Evolutionary conservation across 306 rosid species (phyloP).

Genomic region (Cicer cuneatum): DNA sequence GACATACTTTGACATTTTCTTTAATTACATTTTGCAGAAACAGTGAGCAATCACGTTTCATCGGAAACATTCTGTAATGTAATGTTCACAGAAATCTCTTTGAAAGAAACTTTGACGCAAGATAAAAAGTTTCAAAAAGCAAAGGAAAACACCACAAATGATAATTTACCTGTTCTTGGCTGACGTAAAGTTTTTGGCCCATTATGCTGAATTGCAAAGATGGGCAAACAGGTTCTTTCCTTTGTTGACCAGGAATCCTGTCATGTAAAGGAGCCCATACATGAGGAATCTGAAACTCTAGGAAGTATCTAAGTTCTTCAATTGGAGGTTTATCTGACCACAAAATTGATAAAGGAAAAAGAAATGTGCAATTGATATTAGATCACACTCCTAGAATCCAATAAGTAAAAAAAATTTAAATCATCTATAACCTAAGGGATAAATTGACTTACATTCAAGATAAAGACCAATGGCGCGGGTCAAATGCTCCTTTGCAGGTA

Average conservation of each 20-base stretch:
- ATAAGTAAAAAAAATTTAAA: background rate
- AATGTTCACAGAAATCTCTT: slow-evolving; percentile 3
- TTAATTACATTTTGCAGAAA: background rate
- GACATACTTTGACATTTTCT: background rate
- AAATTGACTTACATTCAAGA: slow-evolving; percentile 74
- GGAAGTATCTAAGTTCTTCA: slow-evolving; percentile 91
- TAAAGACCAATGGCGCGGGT: slow-evolving; percentile 76
- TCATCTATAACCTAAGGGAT: slow-evolving; percentile 26
- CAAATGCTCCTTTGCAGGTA: slow-evolving; percentile 68
- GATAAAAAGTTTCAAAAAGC: slow-evolving; percentile 24
- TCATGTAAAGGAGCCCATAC: slow-evolving; percentile 84
- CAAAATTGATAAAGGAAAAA: slow-evolving; percentile 17
- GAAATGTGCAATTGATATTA: slow-evolving; percentile 19
- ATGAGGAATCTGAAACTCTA: slow-evolving; percentile 87
- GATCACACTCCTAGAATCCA: slow-evolving; percentile 22
- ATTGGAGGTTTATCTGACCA: slow-evolving; percentile 87
- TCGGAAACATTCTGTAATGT: background rate
- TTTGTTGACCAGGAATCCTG: slow-evolving; percentile 73
- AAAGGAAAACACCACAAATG: slow-evolving; percentile 16
- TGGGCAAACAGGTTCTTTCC: slow-evolving; percentile 97
- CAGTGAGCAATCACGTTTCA: slow-evolving; percentile 2
- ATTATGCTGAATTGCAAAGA: slow-evolving; percentile 93
- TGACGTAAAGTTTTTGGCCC: slow-evolving; percentile 92
- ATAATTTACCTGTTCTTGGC: slow-evolving; percentile 83
- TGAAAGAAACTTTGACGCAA: background rate